Evolutionary conservation across 805 yeast species (phyloP).

Genomic region (Wickerhamomyces canadensis): DNA sequence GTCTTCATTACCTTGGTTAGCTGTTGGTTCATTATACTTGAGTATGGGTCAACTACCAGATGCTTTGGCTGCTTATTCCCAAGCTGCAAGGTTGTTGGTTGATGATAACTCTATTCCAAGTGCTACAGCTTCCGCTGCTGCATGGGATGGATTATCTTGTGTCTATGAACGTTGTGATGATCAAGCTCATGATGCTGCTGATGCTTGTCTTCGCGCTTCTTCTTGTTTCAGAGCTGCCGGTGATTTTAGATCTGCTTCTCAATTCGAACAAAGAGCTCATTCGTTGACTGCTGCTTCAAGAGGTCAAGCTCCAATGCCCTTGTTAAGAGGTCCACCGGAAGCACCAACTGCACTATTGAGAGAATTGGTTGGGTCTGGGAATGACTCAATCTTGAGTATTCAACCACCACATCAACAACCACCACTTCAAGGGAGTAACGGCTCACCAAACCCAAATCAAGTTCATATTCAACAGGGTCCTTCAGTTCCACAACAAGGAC

Average conservation of each 20-base stretch:
- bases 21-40: slow-evolving; percentile 57
- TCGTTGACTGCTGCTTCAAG: slow-evolving; percentile 36
- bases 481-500: slow-evolving; percentile 6
- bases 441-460: not conserved
- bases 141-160: slow-evolving; percentile 61
- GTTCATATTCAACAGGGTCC: no score
- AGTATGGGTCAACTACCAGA: slow-evolving; percentile 57
- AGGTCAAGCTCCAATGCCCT: slow-evolving; percentile 40
- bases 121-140: slow-evolving; percentile 40
- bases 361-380: slow-evolving; percentile 22
- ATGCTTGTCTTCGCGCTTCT: slow-evolving; percentile 50
- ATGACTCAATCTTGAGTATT: slow-evolving; percentile 15
- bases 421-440: slow-evolving; percentile 3
- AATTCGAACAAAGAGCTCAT: slow-evolving; percentile 39
- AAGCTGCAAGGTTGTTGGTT: slow-evolving; percentile 49
- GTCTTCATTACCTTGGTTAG: slow-evolving; percentile 61
- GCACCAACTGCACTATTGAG: slow-evolving; percentile 35
- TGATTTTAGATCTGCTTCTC: slow-evolving; percentile 35
- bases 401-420: slow-evolving; percentile 6
- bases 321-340: slow-evolving; percentile 40
- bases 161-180: slow-evolving; percentile 61
- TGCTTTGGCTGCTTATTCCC: slow-evolving; percentile 62
- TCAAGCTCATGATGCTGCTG: slow-evolving; percentile 54
- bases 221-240: slow-evolving; percentile 43
- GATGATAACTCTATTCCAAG: slow-evolving; percentile 39